Evolutionary conservation across 768 basidiomycete species (phyloP), one percentile per base, ranked within the genome.

Genomic region (Mycena maculata): DNA sequence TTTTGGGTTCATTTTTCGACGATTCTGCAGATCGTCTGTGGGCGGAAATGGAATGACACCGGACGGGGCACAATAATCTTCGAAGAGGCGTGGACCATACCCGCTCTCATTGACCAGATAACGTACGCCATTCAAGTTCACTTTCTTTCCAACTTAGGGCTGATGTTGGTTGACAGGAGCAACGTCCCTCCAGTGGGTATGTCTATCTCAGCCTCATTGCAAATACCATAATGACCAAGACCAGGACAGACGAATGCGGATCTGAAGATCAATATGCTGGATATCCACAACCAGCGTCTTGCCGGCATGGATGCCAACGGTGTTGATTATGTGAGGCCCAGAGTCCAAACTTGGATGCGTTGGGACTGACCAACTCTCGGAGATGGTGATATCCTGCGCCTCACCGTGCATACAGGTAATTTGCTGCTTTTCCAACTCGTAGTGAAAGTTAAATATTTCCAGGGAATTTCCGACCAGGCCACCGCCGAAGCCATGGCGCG

Each of bases 351-450:
- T 23, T 22, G 8, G 9, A 3, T 41, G 12, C 12, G 44, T 2
- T 13, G 9, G 33, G 33, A 8, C 39, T 59, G 33, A 33, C 30
- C 30, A 15, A 10, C 56, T 3, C n/a, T n/a, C n/a, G n/a, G n/a
- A 81, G 81, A 81, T 82, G 80, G 78, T 83, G 30, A 53, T 82
- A 25, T 83, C 81, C 0, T 82, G 81, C 54, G 73, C 80, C 4
- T 56, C 67, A 7, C 82, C 82, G 1, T 81, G 82, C 54, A 76
- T 81, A 39, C 82, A 83, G 58, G 68, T 57, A 28, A 56, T 18
- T 20, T 39, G n/a, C n/a, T n/a, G n/a, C n/a, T n/a, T n/a, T n/a
- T n/a, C n/a, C n/a, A n/a, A n/a, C n/a, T n/a, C n/a, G 45, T 16
- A 23, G n/a, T 54, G n/a, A 22, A 48, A 33, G 16, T 28, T 47